Evolutionary conservation across 2,329 filamentous ascomycete genomes (phyloP).

Genomic region (Akanthomyces lecanii): DNA sequence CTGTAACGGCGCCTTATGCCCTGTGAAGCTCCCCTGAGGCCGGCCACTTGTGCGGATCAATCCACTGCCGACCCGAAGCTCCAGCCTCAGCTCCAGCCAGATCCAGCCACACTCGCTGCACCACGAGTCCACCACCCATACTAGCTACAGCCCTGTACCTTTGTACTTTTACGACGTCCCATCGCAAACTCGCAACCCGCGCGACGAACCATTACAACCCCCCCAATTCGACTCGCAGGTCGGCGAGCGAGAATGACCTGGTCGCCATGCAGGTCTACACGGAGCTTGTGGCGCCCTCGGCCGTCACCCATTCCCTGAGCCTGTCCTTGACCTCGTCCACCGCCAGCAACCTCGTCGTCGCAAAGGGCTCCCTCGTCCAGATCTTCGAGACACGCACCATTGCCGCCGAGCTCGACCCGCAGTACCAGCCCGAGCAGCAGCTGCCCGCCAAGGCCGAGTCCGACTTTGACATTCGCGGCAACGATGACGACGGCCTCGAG

Average conservation of each 20-base stretch:
- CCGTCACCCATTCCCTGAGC: slow-evolving; percentile 81
- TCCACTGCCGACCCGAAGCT: slow-evolving; percentile 8
- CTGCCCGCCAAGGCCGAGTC: slow-evolving; percentile 39
- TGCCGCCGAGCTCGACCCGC: slow-evolving; percentile 56
- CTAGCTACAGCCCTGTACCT: neutral
- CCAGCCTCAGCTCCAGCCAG: slow-evolving; percentile 5
- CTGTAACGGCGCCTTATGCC: neutral
- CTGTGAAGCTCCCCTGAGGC: neutral
- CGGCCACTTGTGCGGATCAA: slow-evolving; percentile 4
- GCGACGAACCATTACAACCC: neutral
- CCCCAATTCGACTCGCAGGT: slow-evolving; percentile 21
- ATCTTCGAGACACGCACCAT: slow-evolving; percentile 74
- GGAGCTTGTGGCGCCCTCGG: slow-evolving; percentile 89
- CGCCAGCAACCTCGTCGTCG: slow-evolving; percentile 81
- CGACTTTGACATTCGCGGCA: slow-evolving; percentile 48
- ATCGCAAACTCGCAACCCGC: slow-evolving; percentile 2
- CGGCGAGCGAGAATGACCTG: slow-evolving; percentile 32
- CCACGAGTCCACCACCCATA: neutral
- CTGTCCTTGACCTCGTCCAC: slow-evolving; percentile 72
- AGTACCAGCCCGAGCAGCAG: slow-evolving; percentile 28
- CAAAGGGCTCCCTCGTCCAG: slow-evolving; percentile 88
- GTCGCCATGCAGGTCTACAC: slow-evolving; percentile 90
- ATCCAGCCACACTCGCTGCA: neutral
- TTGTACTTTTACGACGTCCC: neutral
- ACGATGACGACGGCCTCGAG: slow-evolving; percentile 61